Evolutionary conservation across 345 rosid genomes (phyloP).

Genomic region (Kernera saxatilis): DNA sequence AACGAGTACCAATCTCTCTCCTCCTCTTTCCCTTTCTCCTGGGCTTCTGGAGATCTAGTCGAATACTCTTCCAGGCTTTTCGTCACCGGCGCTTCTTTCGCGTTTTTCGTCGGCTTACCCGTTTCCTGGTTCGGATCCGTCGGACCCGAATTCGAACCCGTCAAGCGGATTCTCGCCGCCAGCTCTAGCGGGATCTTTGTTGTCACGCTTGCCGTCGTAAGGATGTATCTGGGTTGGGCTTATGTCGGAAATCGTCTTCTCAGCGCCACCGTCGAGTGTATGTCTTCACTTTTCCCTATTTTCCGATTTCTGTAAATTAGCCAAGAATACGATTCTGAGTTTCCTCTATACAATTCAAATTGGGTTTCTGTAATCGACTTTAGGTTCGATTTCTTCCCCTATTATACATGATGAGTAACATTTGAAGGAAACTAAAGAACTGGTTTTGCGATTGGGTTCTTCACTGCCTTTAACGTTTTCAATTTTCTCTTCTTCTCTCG

Average conservation of each 20-base stretch:
- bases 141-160: conserved; percentile 60
- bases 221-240: conserved; percentile 99
- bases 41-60: conserved; percentile 58
- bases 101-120: conserved; percentile 64
- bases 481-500: neutral
- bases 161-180: conserved; percentile 50
- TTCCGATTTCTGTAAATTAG: neutral
- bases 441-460: neutral
- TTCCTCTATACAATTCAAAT: neutral
- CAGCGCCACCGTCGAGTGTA: conserved; percentile 93
- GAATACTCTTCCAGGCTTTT: conserved; percentile 57
- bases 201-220: conserved; percentile 77
- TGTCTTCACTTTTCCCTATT: neutral
- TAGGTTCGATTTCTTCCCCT: neutral
- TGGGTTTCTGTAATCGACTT: neutral
- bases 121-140: conserved; percentile 81
- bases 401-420: neutral
- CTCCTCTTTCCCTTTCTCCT: conserved; percentile 78
- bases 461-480: neutral
- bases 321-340: neutral
- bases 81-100: conserved; percentile 66
- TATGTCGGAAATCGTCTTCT: conserved; percentile 94
- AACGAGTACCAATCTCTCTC: conserved; percentile 82
- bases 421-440: neutral
- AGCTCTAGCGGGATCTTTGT: conserved; percentile 70